These are phyloP conservation scores for Penicillium pancosmium DNA, from an alignment of 495 filamentous ascomycete genomes.

Conservation along the genomic window DNA sequence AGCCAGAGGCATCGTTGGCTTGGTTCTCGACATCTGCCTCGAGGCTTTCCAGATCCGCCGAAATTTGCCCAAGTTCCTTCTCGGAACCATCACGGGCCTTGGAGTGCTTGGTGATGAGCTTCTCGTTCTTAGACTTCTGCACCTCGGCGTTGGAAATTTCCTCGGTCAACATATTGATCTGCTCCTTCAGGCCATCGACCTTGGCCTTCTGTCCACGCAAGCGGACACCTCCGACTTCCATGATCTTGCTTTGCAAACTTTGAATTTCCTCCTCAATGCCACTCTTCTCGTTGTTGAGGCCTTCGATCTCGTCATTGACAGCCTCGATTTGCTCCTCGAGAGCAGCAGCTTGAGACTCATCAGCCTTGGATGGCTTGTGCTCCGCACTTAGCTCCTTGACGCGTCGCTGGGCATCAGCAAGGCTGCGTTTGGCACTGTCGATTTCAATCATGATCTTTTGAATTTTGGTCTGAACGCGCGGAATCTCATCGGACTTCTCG, in stretches of 20 bases:
- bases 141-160: conserved; percentile 84
- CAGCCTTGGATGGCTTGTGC: conserved; percentile 75
- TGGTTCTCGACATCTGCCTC: conserved; percentile 78
- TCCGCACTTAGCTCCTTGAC: conserved; percentile 79
- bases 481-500: conserved; percentile 78
- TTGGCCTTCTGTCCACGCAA: conserved; percentile 88
- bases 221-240: conserved; percentile 94
- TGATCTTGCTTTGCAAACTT: conserved; percentile 89
- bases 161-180: conserved; percentile 78
- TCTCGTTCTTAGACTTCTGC: conserved; percentile 85
- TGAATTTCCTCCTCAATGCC: conserved; percentile 92
- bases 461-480: conserved; percentile 82
- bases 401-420: conserved; percentile 80
- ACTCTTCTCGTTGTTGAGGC: conserved; percentile 76
- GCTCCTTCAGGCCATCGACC: conserved; percentile 88
- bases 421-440: conserved; percentile 81
- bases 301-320: conserved; percentile 76
- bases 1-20: conserved; percentile 69
- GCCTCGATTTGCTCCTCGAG: conserved; percentile 77
- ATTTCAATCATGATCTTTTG: conserved; percentile 91
- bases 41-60: conserved; percentile 71
- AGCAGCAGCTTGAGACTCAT: conserved; percentile 66
- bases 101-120: conserved; percentile 83
- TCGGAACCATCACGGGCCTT: conserved; percentile 75
- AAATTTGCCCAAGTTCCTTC: conserved; percentile 71